Conservation (phyloP, 2,329 filamentous ascomycete genomes). For the Nothophaeocryptopus gaeumannii region DNA sequence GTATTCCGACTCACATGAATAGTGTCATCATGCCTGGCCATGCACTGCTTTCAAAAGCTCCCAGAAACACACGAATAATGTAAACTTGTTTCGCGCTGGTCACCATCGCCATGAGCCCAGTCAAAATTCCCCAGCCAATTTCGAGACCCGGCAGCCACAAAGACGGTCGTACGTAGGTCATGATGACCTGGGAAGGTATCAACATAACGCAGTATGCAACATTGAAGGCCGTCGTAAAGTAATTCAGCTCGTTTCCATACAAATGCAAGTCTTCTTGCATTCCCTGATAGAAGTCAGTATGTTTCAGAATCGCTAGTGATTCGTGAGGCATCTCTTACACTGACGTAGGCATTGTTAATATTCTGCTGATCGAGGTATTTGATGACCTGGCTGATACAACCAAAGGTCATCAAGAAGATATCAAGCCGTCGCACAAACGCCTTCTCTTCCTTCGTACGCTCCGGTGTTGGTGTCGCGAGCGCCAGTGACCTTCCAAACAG, state of each 20-base stretch:
- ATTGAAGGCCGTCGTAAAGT: conserved; percentile 43
- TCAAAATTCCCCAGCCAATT: conserved; percentile 28
- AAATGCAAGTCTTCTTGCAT: conserved; percentile 31
- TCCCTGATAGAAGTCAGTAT: conserved; percentile 8
- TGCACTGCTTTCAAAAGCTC: conserved; percentile 36
- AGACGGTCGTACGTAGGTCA: conserved; percentile 38
- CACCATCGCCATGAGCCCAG: conserved; percentile 33
- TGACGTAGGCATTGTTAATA: conserved; percentile 26
- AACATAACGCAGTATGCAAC: conserved; percentile 41
- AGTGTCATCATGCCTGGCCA: conserved; percentile 48
- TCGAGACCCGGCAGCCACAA: conserved; percentile 34
- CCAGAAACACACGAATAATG: conserved; percentile 29
- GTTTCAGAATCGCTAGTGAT: too few relatives aligned
- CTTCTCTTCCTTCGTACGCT: conserved; percentile 35
- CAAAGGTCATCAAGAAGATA: conserved; percentile 41
- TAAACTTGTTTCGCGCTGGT: conserved; percentile 29
- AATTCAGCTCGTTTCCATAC: conserved; percentile 29
- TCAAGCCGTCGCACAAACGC: conserved; percentile 40
- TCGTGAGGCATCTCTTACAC: not conserved
- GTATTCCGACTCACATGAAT: conserved; percentile 25
- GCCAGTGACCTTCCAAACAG: conserved; percentile 17
- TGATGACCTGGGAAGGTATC: conserved; percentile 40
- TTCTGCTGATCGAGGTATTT: conserved; percentile 32
- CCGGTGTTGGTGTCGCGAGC: conserved; percentile 19
- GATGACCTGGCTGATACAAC: conserved; percentile 41